A percentile compares a stretch with the other conserved stretches of the same genome.
These are phyloP conservation scores for Anisogramma anomala DNA, from an alignment of 2,329 filamentous ascomycete genomes.

Conservation along the genomic window DNA sequence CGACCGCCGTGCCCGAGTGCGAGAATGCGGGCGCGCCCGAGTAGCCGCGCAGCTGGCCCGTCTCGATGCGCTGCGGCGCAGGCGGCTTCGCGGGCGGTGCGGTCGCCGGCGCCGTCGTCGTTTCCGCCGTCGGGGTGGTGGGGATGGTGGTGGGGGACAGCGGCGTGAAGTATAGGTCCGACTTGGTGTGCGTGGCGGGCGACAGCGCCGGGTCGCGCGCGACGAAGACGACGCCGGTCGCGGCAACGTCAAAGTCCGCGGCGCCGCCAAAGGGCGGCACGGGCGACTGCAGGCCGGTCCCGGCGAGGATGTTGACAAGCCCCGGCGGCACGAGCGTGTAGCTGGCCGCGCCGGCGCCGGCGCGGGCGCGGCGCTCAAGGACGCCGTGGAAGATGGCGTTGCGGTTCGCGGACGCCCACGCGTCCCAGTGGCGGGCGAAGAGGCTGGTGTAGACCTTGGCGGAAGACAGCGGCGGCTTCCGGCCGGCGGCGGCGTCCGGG, in stretches of 20 bases:
- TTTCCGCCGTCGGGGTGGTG: too few relatives aligned
- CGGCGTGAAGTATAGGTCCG: constrained; percentile 65
- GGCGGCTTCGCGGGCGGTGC: constrained; percentile 27
- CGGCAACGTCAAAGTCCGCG: constrained; percentile 67
- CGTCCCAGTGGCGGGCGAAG: constrained; percentile 75
- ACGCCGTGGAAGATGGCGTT: constrained; percentile 64
- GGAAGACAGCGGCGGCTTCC: constrained; percentile 47
- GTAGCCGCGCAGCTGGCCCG: constrained; percentile 51
- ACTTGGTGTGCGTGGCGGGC: constrained; percentile 66
- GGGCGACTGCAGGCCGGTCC: constrained; percentile 50
- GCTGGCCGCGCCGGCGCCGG: neutral
- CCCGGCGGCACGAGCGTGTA: constrained; percentile 32
- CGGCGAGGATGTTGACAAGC: constrained; percentile 53
- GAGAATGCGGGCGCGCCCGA: constrained; percentile 60
- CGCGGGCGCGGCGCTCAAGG: constrained; percentile 33
- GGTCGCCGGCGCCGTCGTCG: too few relatives aligned
- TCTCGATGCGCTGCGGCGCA: constrained; percentile 41
- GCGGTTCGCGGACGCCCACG: constrained; percentile 57
- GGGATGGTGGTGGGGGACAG: constrained; percentile 49
- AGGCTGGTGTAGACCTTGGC: constrained; percentile 63
- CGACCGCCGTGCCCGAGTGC: constrained; percentile 56
- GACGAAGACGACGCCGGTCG: constrained; percentile 57
- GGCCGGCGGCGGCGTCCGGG: constrained; percentile 45
- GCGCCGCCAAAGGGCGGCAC: constrained; percentile 68
- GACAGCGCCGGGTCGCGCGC: constrained; percentile 62